These are phyloP conservation scores for Aegilops tauschii DNA, from an alignment of 176 grass and related monocot genomes.

Conservation along the genomic window DNA sequence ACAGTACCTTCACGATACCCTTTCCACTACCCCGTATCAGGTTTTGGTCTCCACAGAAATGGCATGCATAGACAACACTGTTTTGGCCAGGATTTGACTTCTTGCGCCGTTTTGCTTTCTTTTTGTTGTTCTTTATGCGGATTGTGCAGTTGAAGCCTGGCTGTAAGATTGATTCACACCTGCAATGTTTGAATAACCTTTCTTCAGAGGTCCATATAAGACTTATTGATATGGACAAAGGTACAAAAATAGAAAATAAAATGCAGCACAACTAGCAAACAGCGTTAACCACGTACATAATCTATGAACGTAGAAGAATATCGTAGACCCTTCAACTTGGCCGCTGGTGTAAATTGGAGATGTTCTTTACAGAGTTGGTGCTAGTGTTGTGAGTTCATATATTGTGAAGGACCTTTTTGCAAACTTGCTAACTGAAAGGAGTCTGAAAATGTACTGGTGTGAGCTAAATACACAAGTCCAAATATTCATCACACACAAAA, in stretches of 20 bases:
- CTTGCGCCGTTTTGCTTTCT: constrained; percentile 39
- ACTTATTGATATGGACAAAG: background rate
- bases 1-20: constrained; percentile 48
- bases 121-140: constrained; percentile 42
- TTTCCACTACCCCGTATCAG: constrained; percentile 61
- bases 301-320: constrained; percentile 13
- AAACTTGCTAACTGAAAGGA: background rate
- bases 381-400: background rate
- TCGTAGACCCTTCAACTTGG: background rate
- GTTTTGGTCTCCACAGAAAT: constrained; percentile 69
- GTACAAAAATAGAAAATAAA: background rate
- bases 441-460: background rate
- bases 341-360: background rate
- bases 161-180: constrained; percentile 79
- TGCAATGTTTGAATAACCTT: constrained; percentile 35
- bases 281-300: background rate
- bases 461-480: background rate
- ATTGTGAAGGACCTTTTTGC: background rate
- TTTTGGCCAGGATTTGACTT: constrained; percentile 54
- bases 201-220: background rate
- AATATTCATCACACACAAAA: background rate
- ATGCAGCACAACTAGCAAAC: background rate
- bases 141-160: constrained; percentile 53
- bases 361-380: background rate
- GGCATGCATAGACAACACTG: constrained; percentile 54